These are phyloP conservation scores for Diaporthe citriasiana DNA, from an alignment of 2,329 filamentous ascomycete genomes.

Conservation along the genomic window DNA sequence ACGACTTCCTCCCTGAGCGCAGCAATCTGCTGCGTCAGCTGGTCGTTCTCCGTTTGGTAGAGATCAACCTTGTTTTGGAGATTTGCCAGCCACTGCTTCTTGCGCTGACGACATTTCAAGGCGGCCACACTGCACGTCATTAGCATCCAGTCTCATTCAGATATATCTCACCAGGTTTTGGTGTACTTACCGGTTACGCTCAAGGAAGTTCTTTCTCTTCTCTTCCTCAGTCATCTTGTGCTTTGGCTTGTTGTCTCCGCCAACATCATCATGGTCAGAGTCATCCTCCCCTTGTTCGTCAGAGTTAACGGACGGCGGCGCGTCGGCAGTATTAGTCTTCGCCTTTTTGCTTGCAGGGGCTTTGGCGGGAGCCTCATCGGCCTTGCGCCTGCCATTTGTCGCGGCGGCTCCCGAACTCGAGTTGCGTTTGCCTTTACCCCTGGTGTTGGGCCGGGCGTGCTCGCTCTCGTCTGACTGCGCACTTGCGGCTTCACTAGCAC, in stretches of 20 bases:
- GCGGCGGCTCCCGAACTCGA: slow-evolving; percentile 56
- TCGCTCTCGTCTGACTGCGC: slow-evolving; percentile 82
- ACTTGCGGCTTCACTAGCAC: slow-evolving; percentile 77
- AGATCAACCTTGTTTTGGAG: slow-evolving; percentile 95
- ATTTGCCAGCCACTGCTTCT: slow-evolving; percentile 99
- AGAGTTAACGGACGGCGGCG: slow-evolving; percentile 48
- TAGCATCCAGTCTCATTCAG: neutral
- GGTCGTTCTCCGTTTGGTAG: slow-evolving; percentile 92
- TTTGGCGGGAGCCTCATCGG: slow-evolving; percentile 76
- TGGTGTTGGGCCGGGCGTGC: slow-evolving; percentile 73
- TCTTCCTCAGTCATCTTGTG: slow-evolving; percentile 97
- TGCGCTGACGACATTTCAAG: slow-evolving; percentile 95
- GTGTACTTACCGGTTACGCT: slow-evolving; percentile 86
- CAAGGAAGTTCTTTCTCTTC: slow-evolving; percentile 97
- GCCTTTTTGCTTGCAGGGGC: slow-evolving; percentile 77
- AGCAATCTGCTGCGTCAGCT: slow-evolving; percentile 84
- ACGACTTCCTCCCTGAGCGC: slow-evolving; percentile 93
- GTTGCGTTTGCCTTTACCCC: slow-evolving; percentile 79
- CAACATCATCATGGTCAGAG: slow-evolving; percentile 68
- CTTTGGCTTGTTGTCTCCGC: slow-evolving; percentile 72
- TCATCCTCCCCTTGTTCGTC: slow-evolving; percentile 55
- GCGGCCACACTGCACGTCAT: slow-evolving; percentile 81
- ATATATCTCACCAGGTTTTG: neutral
- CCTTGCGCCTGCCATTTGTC: slow-evolving; percentile 82
- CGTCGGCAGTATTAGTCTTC: slow-evolving; percentile 65